A percentile compares a stretch with the other conserved stretches of the same genome.
These are phyloP conservation scores for Pelargonium australe DNA, from an alignment of 441 rosid species.

Conservation along the genomic window DNA sequence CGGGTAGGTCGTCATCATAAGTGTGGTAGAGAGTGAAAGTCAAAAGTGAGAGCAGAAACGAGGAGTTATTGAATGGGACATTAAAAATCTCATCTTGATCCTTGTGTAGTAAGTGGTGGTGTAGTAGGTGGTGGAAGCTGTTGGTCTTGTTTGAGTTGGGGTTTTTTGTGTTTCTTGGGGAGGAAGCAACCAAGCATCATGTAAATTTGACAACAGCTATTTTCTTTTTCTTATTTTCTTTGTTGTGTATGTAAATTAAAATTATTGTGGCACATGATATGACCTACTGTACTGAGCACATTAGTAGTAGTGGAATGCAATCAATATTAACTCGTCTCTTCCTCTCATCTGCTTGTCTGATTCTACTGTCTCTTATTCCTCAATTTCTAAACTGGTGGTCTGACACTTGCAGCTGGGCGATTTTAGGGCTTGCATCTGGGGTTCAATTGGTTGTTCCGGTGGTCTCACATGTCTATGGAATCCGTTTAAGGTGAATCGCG, in stretches of 20 bases:
- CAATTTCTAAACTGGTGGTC: no score
- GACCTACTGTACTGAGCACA: no score
- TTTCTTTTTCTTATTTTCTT: slow-evolving; percentile 4
- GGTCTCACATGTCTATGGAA: no score
- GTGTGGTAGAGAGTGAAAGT: background rate
- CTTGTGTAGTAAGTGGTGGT: slow-evolving; percentile 15
- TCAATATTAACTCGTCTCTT: no score
- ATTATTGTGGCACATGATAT: slow-evolving; percentile 21
- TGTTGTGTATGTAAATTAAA: slow-evolving; percentile 31
- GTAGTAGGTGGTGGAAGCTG: slow-evolving; percentile 25
- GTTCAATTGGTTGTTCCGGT: no score
- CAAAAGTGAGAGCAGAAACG: slow-evolving; percentile 19
- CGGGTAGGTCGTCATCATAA: slow-evolving; percentile 37
- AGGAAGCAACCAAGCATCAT: slow-evolving; percentile 40
- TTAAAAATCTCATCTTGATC: no score
- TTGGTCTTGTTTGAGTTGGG: slow-evolving; percentile 28
- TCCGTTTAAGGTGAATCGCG: no score
- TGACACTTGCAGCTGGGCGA: no score
- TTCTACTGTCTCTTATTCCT: no score
- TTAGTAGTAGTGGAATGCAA: no score
- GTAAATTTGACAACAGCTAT: slow-evolving; percentile 50
- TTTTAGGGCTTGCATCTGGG: no score
- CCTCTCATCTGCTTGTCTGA: no score
- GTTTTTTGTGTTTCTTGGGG: slow-evolving; percentile 13
- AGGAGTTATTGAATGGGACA: slow-evolving; percentile 15